Evolutionary conservation across 1,284 basidiomycete species (phyloP).

Genomic region (Neolentinus lepideus): DNA sequence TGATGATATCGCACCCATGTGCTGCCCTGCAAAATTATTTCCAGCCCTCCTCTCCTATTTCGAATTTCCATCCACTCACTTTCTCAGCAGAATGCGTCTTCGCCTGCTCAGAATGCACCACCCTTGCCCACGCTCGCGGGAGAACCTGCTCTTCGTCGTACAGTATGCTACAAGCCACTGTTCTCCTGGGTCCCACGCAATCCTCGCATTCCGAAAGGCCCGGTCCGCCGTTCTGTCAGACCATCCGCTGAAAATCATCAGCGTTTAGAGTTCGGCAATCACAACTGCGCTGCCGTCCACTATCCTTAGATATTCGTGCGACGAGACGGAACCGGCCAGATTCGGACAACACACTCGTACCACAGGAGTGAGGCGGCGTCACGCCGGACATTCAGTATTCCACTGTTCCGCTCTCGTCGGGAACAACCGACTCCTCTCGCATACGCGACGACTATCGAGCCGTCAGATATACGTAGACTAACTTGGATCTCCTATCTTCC

Average conservation of each 20-base stretch:
- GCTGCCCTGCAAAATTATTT: background rate
- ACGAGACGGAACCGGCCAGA: background rate
- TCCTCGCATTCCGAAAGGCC: background rate
- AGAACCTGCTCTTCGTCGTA: background rate
- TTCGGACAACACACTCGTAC: background rate
- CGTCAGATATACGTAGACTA: constrained; percentile 1
- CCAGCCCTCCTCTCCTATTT: background rate
- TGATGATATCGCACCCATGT: background rate
- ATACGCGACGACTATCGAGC: background rate
- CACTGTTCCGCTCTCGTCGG: background rate
- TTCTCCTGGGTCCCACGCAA: background rate
- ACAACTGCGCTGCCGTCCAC: background rate
- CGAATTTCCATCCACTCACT: background rate
- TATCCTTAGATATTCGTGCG: background rate
- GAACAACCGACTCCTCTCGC: background rate
- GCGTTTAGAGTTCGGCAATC: background rate
- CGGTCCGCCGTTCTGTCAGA: background rate
- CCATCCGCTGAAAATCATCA: background rate
- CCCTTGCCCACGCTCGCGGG: background rate
- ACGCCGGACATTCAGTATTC: background rate
- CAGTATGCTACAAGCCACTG: background rate
- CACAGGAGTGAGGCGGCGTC: background rate
- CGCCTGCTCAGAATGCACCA: background rate
- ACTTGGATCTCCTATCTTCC: background rate
- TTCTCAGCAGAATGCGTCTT: background rate